Percentiles rank a stretch among this genome's conserved stretches.
phyloP scores from a whole-genome alignment of 345 rosid genomes.

The Aegle marmelos region DNA sequence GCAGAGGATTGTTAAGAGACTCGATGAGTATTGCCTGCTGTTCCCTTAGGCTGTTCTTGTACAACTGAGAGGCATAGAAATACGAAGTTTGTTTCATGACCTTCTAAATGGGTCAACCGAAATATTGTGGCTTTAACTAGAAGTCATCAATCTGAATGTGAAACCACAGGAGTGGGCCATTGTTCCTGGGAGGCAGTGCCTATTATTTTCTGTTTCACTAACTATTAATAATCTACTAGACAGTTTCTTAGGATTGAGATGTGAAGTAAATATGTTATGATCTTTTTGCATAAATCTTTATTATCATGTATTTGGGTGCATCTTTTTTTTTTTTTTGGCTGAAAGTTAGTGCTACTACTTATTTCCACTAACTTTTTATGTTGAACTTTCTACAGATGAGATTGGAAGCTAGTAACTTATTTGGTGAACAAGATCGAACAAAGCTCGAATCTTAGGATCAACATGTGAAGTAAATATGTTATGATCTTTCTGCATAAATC shows the following conservation, averaged over 20 bases:
- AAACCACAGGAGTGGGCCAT: not conserved
- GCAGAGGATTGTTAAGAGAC: not conserved
- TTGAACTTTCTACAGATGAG: slow-evolving; percentile 28
- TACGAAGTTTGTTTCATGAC: slow-evolving; percentile 6
- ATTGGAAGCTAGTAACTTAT: not conserved
- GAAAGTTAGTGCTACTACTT: not conserved
- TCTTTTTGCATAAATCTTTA: not conserved
- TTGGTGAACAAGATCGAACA: not conserved
- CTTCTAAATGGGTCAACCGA: not conserved
- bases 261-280: not conserved
- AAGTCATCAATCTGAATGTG: not conserved
- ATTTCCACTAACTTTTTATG: slow-evolving; percentile 15
- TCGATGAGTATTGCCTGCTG: not conserved
- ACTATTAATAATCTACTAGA: not conserved
- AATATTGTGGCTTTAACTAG: not conserved
- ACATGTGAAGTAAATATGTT: not conserved
- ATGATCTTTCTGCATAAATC: not conserved
- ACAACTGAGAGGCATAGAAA: slow-evolving; percentile 1
- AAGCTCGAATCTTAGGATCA: not conserved
- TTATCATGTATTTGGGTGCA: not conserved
- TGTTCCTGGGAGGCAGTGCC: not conserved
- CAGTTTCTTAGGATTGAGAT: slow-evolving; percentile 4
- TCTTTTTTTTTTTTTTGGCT: not conserved
- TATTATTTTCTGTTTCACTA: not conserved
- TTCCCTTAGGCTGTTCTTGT: slow-evolving; percentile 1